Base-by-base conservation (phyloP, 2,329 filamentous ascomycete species). In the Nothomitra cinnamomea region DNA sequence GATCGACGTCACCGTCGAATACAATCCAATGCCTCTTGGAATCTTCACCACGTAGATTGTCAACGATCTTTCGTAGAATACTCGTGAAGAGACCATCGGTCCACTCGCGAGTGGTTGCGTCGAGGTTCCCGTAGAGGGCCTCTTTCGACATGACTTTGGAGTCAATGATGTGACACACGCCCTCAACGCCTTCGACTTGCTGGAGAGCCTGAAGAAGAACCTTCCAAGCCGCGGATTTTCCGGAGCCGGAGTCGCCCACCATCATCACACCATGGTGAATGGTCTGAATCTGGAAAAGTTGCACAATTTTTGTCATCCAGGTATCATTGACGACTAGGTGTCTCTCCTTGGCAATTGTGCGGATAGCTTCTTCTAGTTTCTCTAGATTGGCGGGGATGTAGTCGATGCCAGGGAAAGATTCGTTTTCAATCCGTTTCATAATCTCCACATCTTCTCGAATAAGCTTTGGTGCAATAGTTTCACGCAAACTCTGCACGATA, bases 121-220 rank as follows among this genome's bases (percentile, higher is more conserved):
- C 92, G 50, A 99, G 76, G 61, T 82, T 95, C 64, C 92, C 92
- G 63, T 98, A 99, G 2, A 99, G 74, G 22, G 87, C 86, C 70
- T 99, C 92, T 70, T 99, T 99, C 52, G 89, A 95, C 92, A 99
- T 98, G 67, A 98, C 94, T 71, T 99, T 99, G 41, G 90, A 94
- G 67, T 99, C 92, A 61, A 99, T 98, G 54, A 98, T 86, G 64
- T 99, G 92, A 59, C 82, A 95, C 47, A 98, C 87, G 32, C 94
- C 92, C 67, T 99, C 94, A 5, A 94, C 76, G 22, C 83, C 83
- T 66, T 98, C 92, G 13, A 94, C 86, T 61, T 85, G 81, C 62
- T 96, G 90, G 55, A 98, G 71, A 15, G 94, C 92, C 62, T 94
- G 85, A 19, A 98, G 77, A 52, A 99, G 75, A 42, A 94, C 80